Evolutionary conservation across 177 flowering plant genomes (phyloP).

Genomic region (Vitis hybrid): DNA sequence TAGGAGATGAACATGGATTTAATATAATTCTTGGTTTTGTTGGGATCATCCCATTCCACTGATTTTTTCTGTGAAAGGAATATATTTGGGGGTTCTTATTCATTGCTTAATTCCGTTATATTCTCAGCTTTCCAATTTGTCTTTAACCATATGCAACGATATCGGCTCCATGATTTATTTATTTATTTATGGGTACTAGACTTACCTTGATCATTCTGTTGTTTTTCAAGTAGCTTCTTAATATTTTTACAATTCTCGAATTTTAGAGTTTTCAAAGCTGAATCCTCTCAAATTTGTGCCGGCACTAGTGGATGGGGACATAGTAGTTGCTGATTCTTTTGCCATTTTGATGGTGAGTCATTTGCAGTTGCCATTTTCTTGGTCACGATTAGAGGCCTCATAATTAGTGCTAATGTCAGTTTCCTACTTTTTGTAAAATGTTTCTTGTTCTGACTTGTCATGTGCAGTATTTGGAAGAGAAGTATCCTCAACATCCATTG

Average conservation of each 20-base stretch:
- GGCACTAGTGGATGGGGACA: constrained; percentile 67
- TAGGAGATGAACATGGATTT: too few relatives aligned
- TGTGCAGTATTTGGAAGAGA: constrained; percentile 82
- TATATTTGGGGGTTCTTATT: too few relatives aligned
- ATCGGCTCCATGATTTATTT: too few relatives aligned
- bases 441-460: too few relatives aligned
- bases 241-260: not conserved
- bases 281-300: constrained; percentile 82
- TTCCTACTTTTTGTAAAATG: not conserved
- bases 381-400: not conserved
- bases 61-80: too few relatives aligned
- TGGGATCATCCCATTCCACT: too few relatives aligned
- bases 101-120: too few relatives aligned
- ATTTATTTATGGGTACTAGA: too few relatives aligned
- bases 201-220: not conserved
- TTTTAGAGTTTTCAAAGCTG: constrained; percentile 62
- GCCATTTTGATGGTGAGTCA: constrained; percentile 74
- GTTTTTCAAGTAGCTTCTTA: not conserved
- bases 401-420: not conserved
- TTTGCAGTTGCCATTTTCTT: not conserved
- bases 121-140: too few relatives aligned
- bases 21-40: too few relatives aligned
- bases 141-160: too few relatives aligned
- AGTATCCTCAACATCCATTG: constrained; percentile 73
- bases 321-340: constrained; percentile 71